A percentile compares a stretch with the other conserved stretches of the same genome.
phyloP scores from a whole-genome alignment of 805 yeast genomes.

The Candida pseudofarinosa region DNA sequence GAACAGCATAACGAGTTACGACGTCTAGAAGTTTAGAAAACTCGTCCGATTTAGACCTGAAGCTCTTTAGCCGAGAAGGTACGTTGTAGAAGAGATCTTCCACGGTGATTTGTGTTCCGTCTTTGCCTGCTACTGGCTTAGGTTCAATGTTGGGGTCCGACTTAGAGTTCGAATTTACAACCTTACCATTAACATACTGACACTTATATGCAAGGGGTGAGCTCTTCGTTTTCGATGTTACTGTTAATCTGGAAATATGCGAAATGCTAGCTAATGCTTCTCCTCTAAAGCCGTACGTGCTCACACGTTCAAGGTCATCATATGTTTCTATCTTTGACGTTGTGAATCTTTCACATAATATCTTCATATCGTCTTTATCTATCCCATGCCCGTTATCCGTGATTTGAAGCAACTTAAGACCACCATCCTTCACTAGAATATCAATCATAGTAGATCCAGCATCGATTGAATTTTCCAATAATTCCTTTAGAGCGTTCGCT shows the following conservation, averaged over 20 bases:
- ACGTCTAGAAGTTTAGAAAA: conserved; percentile 75
- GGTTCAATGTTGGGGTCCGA: conserved; percentile 41
- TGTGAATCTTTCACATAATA: conserved; percentile 89
- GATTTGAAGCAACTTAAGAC: conserved; percentile 78
- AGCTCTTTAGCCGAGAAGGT: conserved; percentile 69
- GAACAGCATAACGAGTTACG: conserved; percentile 78
- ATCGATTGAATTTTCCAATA: conserved; percentile 89
- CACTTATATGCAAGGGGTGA: conserved; percentile 70
- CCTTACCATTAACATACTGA: conserved; percentile 62
- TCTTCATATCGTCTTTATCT: conserved; percentile 59
- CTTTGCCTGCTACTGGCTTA: conserved; percentile 76
- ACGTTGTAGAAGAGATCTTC: conserved; percentile 89
- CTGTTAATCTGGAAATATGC: conserved; percentile 78
- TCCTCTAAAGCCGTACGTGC: conserved; percentile 92
- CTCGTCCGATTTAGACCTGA: conserved; percentile 69
- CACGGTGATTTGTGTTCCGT: conserved; percentile 80
- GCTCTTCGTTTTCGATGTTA: conserved; percentile 63
- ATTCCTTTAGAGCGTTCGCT: conserved; percentile 88
- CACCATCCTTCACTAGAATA: conserved; percentile 85
- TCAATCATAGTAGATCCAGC: conserved; percentile 76
- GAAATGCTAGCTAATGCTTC: conserved; percentile 95
- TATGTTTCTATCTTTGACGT: conserved; percentile 77
- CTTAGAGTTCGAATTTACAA: conserved; percentile 42
- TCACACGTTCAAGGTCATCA: conserved; percentile 67
- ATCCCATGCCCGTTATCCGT: conserved; percentile 91